A percentile compares a stretch with the other conserved stretches of the same genome.
Evolutionary conservation across 2,329 filamentous ascomycete genomes (phyloP).

Genomic region (Aspergillus chevalieri): DNA sequence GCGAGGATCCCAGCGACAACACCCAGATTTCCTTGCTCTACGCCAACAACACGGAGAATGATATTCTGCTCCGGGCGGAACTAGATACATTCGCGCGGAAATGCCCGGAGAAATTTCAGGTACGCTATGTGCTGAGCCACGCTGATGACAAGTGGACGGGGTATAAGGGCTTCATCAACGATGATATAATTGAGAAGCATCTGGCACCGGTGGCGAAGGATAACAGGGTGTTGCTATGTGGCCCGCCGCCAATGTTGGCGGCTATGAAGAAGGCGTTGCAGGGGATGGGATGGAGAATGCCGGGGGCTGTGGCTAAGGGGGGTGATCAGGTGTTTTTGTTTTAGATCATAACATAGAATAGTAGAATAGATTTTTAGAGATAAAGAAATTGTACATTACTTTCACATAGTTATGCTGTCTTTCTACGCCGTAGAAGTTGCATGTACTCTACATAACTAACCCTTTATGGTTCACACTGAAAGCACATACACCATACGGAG

Average conservation of each 20-base stretch:
- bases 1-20: constrained; percentile 50
- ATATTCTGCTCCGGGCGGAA: constrained; percentile 54
- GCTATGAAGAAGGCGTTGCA: constrained; percentile 48
- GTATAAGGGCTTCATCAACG: constrained; percentile 46
- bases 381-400: neutral
- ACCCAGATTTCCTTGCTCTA: constrained; percentile 54
- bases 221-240: constrained; percentile 52
- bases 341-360: constrained; percentile 18
- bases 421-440: no score
- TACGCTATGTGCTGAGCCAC: constrained; percentile 50
- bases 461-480: no score
- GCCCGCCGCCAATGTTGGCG: constrained; percentile 54
- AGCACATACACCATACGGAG: no score
- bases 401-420: no score
- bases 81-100: constrained; percentile 47
- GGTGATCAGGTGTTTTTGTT: constrained; percentile 51
- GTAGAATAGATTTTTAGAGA: neutral
- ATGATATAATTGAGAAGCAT: constrained; percentile 45
- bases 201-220: constrained; percentile 38
- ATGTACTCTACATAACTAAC: no score
- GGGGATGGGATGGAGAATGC: constrained; percentile 46
- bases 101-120: constrained; percentile 48
- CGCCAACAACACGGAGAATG: constrained; percentile 51
- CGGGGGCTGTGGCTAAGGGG: constrained; percentile 45
- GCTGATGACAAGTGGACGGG: constrained; percentile 43